Base-by-base conservation (phyloP, 2,329 filamentous ascomycete species). In the Rhinocladiella mackenziei region DNA sequence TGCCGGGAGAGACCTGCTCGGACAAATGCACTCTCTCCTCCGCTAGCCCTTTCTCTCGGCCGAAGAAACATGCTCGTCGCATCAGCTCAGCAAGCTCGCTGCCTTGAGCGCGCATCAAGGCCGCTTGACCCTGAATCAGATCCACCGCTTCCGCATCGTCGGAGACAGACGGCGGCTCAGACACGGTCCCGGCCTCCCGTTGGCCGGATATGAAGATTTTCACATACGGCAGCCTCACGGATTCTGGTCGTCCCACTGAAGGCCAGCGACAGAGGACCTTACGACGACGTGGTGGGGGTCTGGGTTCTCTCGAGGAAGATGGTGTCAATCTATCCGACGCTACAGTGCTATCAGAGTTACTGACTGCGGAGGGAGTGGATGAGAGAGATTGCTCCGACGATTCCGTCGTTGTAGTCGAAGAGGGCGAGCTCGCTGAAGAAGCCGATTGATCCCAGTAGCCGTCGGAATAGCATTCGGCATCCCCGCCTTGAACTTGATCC, bases 41-140 rank as follows among this genome's bases (percentile, higher is more conserved):
- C 1, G 58, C 65, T 43, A 65, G 58, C 0, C 65, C 63, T 33
- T 62, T 66, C 47, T 68, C 66, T 4, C 62, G 58, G 0, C 65
- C 67, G 58, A 62, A 68, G 46, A 71, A 70, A 51, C 68, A 71
- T 3, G 67, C 67, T 20, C 62, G 55, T 4, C 60, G 65, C 65
- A 71, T 64, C 7, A 64, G 50, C 28, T 65, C 61, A 1, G 64
- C 64, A 61, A 71, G 65, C 39, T 71, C 67, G 17, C 56, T 53
- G 4, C 62, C 63, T 50, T 71, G 68, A 0, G 50, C 54, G 1
- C 56, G 59, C 32, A 69, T 56, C 8, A 71, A 57, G 0, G 60
- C 42, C n/a, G 45, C 30, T 11, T 51, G 41, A 19, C 53, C 48
- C 5, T 17, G 29, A 1, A 14, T 8, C 5, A 31, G 3, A 25